phyloP scores from a whole-genome alignment of 495 filamentous ascomycete genomes.

The Penicillium ochrochloron region DNA sequence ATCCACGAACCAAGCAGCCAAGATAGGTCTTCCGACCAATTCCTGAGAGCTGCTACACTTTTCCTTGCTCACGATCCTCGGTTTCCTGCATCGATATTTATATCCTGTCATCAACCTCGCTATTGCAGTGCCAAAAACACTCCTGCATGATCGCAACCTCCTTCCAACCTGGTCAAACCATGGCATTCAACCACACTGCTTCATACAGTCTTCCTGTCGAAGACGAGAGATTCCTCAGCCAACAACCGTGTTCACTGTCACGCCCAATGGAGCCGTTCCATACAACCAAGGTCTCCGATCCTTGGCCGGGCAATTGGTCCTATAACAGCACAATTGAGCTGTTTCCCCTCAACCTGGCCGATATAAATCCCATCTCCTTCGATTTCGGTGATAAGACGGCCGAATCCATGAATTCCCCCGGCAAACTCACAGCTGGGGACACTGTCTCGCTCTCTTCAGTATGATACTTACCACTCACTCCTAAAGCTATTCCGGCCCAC shows the following conservation, averaged over 20 bases:
- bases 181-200: conserved; percentile 30
- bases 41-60: too few relatives aligned
- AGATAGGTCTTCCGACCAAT: too few relatives aligned
- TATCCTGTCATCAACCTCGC: not conserved
- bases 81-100: not conserved
- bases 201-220: conserved; percentile 23
- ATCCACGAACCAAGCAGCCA: too few relatives aligned
- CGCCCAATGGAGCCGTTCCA: conserved; percentile 26
- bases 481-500: too few relatives aligned
- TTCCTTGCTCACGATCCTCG: not conserved
- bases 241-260: conserved; percentile 27
- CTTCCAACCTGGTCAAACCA: conserved; percentile 4
- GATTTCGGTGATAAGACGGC: conserved; percentile 42
- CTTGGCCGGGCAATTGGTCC: too few relatives aligned
- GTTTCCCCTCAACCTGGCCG: conserved; percentile 12
- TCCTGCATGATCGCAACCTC: not conserved
- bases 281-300: conserved; percentile 13
- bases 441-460: conserved; percentile 43
- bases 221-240: conserved; percentile 29
- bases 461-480: conserved; percentile 8
- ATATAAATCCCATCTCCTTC: conserved; percentile 41
- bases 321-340: too few relatives aligned
- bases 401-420: conserved; percentile 38
- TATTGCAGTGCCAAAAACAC: not conserved
- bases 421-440: conserved; percentile 37